Conservation (phyloP, 371 early-diverging fungal species). For the Gilbertella persicaria region DNA sequence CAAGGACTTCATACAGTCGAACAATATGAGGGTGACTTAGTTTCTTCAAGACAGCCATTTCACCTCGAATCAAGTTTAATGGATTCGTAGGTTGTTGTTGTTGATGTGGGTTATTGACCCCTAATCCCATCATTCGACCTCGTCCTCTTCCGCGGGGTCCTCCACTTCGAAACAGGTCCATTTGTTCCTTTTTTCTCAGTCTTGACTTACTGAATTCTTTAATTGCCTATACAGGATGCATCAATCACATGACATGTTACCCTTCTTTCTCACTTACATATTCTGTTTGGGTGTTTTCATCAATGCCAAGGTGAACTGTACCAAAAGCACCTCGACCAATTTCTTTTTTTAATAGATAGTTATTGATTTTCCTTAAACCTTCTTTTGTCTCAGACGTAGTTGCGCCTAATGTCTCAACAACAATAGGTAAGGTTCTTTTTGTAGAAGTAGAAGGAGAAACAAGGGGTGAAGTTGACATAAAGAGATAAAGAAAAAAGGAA, state of each 20-base stretch:
- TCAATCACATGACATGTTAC: too few relatives aligned
- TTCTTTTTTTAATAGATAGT: conserved; percentile 73
- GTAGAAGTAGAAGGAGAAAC: conserved; percentile 8
- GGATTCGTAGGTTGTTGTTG: conserved; percentile 50
- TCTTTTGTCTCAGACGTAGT: conserved; percentile 66
- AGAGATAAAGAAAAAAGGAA: conserved; percentile 3
- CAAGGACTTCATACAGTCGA: conserved; percentile 89
- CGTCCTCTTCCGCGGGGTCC: conserved; percentile 42
- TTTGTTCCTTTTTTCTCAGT: conserved; percentile 73
- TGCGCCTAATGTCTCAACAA: conserved; percentile 75
- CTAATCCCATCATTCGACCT: conserved; percentile 35
- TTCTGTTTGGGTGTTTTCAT: conserved; percentile 51
- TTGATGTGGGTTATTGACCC: conserved; percentile 24
- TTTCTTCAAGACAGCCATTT: conserved; percentile 94
- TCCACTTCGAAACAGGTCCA: conserved; percentile 51
- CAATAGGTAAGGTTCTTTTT: conserved; percentile 42
- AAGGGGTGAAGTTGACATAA: conserved; percentile 1
- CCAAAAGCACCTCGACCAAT: conserved; percentile 93
- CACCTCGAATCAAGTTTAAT: conserved; percentile 84
- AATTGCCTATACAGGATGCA: conserved; percentile 66
- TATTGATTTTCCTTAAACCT: conserved; percentile 74
- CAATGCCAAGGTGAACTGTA: conserved; percentile 78
- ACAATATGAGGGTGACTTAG: conserved; percentile 89
- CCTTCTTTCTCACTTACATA: conserved; percentile 52
- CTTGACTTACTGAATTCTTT: conserved; percentile 91